phyloP scores from a whole-genome alignment of 2,329 filamentous ascomycete genomes.

The Polychaeton citri region DNA sequence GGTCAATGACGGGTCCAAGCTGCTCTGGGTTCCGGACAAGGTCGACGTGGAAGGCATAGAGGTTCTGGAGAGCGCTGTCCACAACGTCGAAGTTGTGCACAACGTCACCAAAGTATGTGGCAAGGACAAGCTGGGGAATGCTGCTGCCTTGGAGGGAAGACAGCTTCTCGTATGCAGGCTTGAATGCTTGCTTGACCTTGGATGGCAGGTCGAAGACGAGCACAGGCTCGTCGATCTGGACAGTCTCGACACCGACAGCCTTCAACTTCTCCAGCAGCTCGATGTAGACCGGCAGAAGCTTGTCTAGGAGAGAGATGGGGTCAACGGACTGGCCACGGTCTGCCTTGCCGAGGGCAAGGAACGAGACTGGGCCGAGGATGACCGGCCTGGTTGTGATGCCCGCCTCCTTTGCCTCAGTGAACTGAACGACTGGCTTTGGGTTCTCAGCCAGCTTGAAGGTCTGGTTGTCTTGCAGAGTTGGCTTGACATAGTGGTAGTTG shows the following conservation, averaged over 20 bases:
- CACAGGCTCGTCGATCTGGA: conserved; percentile 96
- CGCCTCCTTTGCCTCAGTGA: conserved; percentile 94
- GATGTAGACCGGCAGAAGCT: conserved; percentile 88
- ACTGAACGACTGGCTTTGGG: conserved; percentile 90
- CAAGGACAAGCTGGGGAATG: conserved; percentile 77
- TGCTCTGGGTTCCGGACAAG: conserved; percentile 98
- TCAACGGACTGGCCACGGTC: conserved; percentile 88
- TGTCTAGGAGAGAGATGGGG: conserved; percentile 85
- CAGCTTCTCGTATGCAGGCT: conserved; percentile 90
- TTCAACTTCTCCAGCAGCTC: conserved; percentile 89
- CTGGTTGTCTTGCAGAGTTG: conserved; percentile 93
- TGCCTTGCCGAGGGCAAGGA: conserved; percentile 95
- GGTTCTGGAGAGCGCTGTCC: conserved; percentile 49
- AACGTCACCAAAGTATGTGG: conserved; percentile 98
- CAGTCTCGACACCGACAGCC: conserved; percentile 85
- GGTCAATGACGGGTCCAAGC: conserved; percentile 68
- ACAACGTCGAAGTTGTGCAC: conserved; percentile 96
- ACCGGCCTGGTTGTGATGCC: conserved; percentile 88
- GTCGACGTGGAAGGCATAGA: conserved; percentile 85
- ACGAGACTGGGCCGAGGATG: conserved; percentile 88
- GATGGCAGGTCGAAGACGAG: conserved; percentile 86
- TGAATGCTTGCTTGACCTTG: conserved; percentile 93
- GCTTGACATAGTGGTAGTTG: conserved; percentile 99
- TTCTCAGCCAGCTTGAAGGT: conserved; percentile 75
- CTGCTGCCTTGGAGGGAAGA: conserved; percentile 54